Base-by-base conservation (phyloP, 2,329 filamentous ascomycete species). In the Pseudogymnoascus sp. region DNA sequence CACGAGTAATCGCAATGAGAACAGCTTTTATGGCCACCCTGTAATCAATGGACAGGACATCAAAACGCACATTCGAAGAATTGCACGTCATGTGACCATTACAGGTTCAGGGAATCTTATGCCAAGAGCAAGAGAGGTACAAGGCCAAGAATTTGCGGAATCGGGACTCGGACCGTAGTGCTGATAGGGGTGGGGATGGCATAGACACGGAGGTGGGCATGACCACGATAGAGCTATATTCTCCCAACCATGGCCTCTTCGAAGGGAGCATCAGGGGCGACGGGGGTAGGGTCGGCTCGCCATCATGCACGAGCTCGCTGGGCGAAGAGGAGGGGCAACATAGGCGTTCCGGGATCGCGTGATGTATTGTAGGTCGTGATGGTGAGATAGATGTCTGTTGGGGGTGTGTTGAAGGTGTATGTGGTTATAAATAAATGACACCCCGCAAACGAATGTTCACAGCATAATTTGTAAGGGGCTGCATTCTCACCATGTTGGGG, bases 1-100 rank as follows among this genome's bases (percentile, higher is more conserved):
- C 41, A 47, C 41, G 25, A 47, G 41, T 47, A 22, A 47, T 47
- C 41, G 41, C 41, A 22, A 47, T 47, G 41, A 47, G 41, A 47
- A 47, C 41, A 47, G 41, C 11, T 47, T 47, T 47, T 47, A 47
- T 47, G 25, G 41, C 41, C 41, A 47, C 18, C 41, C 41, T 14
- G 15, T 47, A 47, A 47, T 47, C 14, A 47, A 47, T 47, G 41
- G 41, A 47, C 41, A 47, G 41, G 41, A 47, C 15, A 47, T 28
- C 41, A 47, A 47, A 47, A 47, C 2, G 41, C 41, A 18, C 38
- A n/a, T n/a, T n/a, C n/a, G n/a, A n/a, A n/a, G n/a, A n/a, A 43
- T 43, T 18, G 38, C 38, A 43, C 38, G 38, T 43, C 38, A 43
- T 43, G 38, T 43, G 38, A 43, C 38, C 20, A 43, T 43, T 43